Base-by-base conservation (phyloP, 2,329 filamentous ascomycete genomes). In the Fusarium liriodendri region DNA sequence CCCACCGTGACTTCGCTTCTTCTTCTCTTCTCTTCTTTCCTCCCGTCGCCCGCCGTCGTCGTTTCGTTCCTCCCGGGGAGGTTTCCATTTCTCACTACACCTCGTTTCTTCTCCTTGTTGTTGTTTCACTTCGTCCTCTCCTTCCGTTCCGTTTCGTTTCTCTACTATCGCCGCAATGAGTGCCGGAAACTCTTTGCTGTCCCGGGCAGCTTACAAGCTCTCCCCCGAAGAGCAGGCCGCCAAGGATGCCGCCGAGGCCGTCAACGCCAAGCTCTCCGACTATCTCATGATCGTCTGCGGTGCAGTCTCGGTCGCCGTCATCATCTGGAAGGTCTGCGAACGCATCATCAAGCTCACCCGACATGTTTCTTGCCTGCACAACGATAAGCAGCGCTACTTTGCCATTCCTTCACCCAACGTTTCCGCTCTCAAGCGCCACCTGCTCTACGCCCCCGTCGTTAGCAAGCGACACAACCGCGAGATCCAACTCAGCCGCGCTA, bases 361-460 rank as follows among this genome's bases (percentile, higher is more conserved):
- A 72, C 92, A 89, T 29, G 87, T 97, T 52, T 88, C 93, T 47
- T 94, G 92, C 78, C 88, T 98, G 74, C 92, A 89, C 84, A 95
- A 94, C 84, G 92, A 94, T 73, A 92, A 88, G 1, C 95, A 98
- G 82, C 87, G 89, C 70, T 98, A 95, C 85, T 98, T 95, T 80
- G 88, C 91, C 54, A 84, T 86, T 27, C 88, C 93, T 7, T 86
- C 86, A 8, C 75, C 80, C 16, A 85, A 84, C 47, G 82, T 85
- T 66, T 85, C 92, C n/a, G 90, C 86, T 82, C 84, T 94, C 74
- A 92, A 94, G 85, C 90, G 88, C 68, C 97, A 98, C 79, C 80
- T 96, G 47, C 91, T 91, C 10, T 97, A 92, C 75, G 89, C 90
- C 5, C 90, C 90, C 5, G 81, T 92, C 45, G 86, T 88, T 82